Evolutionary conservation across 345 rosid genomes (phyloP).

Genomic region (Bruguiera parviflora): DNA sequence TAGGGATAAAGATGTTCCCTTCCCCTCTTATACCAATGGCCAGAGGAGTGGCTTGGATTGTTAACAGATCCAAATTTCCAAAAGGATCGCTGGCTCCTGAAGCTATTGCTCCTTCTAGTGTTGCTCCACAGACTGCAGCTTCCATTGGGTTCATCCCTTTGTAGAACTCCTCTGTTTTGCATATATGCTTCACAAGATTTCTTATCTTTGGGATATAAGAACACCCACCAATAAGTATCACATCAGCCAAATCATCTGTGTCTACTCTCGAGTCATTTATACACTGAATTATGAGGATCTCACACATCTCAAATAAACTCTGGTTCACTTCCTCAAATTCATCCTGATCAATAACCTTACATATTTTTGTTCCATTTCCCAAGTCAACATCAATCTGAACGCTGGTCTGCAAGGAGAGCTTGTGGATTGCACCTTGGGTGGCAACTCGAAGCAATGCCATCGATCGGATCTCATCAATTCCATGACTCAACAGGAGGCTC

Average conservation of each 20-base stretch:
- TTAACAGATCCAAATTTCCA: slow-evolving; percentile 73
- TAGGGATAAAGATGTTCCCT: slow-evolving; percentile 53
- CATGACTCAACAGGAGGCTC: slow-evolving; percentile 37
- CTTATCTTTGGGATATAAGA: slow-evolving; percentile 59
- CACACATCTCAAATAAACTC: slow-evolving; percentile 56
- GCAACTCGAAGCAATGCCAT: slow-evolving; percentile 68
- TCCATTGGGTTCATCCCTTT: slow-evolving; percentile 54
- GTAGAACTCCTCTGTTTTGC: slow-evolving; percentile 58
- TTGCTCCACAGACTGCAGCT: slow-evolving; percentile 81
- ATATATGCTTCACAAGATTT: slow-evolving; percentile 38
- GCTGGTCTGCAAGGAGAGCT: slow-evolving; percentile 44
- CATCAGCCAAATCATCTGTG: slow-evolving; percentile 49
- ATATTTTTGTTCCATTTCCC: slow-evolving; percentile 52
- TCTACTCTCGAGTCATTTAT: slow-evolving; percentile 64
- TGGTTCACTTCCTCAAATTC: slow-evolving; percentile 76
- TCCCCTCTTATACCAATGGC: slow-evolving; percentile 62
- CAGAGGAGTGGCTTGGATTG: slow-evolving; percentile 73
- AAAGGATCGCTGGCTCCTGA: slow-evolving; percentile 81
- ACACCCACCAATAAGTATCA: slow-evolving; percentile 86
- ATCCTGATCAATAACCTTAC: slow-evolving; percentile 41
- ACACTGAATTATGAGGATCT: slow-evolving; percentile 57
- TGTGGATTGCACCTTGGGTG: slow-evolving; percentile 69
- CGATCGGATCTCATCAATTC: slow-evolving; percentile 37
- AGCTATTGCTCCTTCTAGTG: slow-evolving; percentile 86
- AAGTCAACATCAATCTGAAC: slow-evolving; percentile 63